These are phyloP conservation scores for Picochlorum costavermella DNA, from an alignment of 139 green algal genomes.

Conservation along the genomic window DNA sequence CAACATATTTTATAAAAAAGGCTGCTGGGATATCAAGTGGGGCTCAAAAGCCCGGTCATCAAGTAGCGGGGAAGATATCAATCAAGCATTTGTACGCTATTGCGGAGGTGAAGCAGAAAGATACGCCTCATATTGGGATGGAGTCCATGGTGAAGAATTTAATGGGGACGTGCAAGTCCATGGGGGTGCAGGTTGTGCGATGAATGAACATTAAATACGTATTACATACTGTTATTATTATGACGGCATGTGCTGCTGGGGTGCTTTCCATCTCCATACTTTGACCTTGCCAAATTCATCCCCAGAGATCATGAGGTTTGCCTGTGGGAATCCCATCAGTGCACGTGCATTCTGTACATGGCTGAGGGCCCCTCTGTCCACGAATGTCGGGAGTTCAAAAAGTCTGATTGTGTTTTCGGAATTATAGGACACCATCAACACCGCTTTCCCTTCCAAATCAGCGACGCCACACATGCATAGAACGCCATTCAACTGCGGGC, in stretches of 20 bases:
- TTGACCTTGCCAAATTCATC: slow-evolving; percentile 52
- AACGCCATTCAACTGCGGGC: slow-evolving; percentile 20
- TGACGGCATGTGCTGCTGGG: slow-evolving; percentile 42
- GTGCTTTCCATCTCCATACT: slow-evolving; percentile 52
- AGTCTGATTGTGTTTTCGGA: slow-evolving; percentile 43
- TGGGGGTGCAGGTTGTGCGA: slow-evolving; percentile 81
- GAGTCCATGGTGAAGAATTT: slow-evolving; percentile 64
- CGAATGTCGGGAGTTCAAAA: slow-evolving; percentile 55
- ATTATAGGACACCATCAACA: slow-evolving; percentile 50
- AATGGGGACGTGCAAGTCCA: slow-evolving; percentile 71
- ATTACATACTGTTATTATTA: slow-evolving; percentile 15
- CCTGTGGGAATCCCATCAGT: slow-evolving; percentile 24
- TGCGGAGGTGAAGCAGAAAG: slow-evolving; percentile 71
- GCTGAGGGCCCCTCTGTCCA: slow-evolving; percentile 38
- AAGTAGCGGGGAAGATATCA: slow-evolving; percentile 57
- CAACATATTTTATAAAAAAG: slow-evolving; percentile 81
- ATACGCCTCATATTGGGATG: slow-evolving; percentile 60
- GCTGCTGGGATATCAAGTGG: slow-evolving; percentile 62
- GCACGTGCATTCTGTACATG: slow-evolving; percentile 41
- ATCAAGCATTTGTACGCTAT: slow-evolving; percentile 95
- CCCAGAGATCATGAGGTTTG: slow-evolving; percentile 39
- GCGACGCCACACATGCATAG: slow-evolving; percentile 36
- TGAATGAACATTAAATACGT: neutral
- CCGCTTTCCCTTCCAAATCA: slow-evolving; percentile 28
- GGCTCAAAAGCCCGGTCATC: slow-evolving; percentile 66